Base-by-base conservation (phyloP, 208 protist genomes). In the Trypanosoma melophagium region DNA sequence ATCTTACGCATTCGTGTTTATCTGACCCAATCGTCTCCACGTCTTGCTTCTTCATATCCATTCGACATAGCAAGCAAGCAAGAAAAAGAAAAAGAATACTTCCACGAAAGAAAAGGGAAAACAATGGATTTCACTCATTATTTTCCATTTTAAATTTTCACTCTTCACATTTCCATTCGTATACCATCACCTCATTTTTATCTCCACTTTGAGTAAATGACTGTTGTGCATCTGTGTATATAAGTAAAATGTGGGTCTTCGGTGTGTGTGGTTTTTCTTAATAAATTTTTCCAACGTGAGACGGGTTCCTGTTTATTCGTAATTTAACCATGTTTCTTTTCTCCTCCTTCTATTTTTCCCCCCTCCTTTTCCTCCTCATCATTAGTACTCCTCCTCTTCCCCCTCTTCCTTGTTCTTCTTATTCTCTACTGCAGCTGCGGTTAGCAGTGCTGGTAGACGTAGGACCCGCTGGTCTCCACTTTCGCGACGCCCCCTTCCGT, bases 401-500 rank as follows among this genome's bases (percentile, higher is more conserved):
- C 1, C 28, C 28, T 35, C 28, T n/a, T n/a, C 28, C 5, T 35
- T 35, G 5, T 35, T 35, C 24, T 66, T 55, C 3, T 35, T 13
- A 57, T 56, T 51, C 16, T 55, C 0, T 28, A n/a, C 13, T 17
- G 5, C 13, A 17, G 2, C 2, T 10, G 21, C 7, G 44, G 22
- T 42, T 83, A 91, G 69, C 76, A 92, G 38, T 72, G 72, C 64
- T 93, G 86, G 63, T 90, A 95, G 54, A 75, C 71, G 71, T 95
- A 95, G 41, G 79, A 76, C 19, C 90, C 90, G 1, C 35, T 66
- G 0, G 87, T 91, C 64, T 81, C 77, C 41, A 86, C 65, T 2
- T 67, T 58, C 12, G 79, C 81, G 25, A 95, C 86, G 60, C 74
- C 70, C 0, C 90, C 90, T 24, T 74, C 66, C 49, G 90, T 95